phyloP scores from a whole-genome alignment of 2,329 filamentous ascomycete genomes.

The Sporothrix brunneoviolacea region DNA sequence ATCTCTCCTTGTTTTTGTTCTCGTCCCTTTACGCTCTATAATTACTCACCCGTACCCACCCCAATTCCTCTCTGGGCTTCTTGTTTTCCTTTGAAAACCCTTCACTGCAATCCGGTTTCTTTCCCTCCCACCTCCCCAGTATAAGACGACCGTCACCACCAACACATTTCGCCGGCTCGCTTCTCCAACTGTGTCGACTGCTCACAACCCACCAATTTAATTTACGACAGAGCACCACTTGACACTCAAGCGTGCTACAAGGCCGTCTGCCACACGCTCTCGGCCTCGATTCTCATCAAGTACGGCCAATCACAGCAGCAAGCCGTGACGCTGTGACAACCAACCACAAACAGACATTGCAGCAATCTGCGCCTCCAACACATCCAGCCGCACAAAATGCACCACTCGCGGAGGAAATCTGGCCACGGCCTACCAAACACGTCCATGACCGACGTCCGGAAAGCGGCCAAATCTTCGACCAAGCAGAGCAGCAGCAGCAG shows the following conservation, averaged over 20 bases:
- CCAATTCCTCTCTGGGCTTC: background rate
- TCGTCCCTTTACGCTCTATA: background rate
- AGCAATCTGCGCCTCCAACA: too few relatives aligned
- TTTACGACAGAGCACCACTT: slow-evolving; percentile 2
- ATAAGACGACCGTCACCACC: too few relatives aligned
- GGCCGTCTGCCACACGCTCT: too few relatives aligned
- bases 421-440: slow-evolving; percentile 46
- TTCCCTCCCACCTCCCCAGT: background rate
- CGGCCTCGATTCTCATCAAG: slow-evolving; percentile 3
- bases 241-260: background rate
- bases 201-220: background rate
- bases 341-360: slow-evolving; percentile 14
- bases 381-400: slow-evolving; percentile 34
- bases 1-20: slow-evolving; percentile 3
- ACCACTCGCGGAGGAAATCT: slow-evolving; percentile 51
- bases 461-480: slow-evolving; percentile 34
- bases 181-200: too few relatives aligned
- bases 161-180: too few relatives aligned
- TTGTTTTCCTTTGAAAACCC: too few relatives aligned
- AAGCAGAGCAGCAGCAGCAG: slow-evolving; percentile 32
- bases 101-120: background rate
- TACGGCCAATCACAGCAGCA: too few relatives aligned
- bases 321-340: background rate
- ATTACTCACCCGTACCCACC: slow-evolving; percentile 9
- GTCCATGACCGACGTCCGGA: slow-evolving; percentile 50